phyloP scores from a whole-genome alignment of 805 yeast genomes.

The Trichomonascus vanleenenianus region DNA sequence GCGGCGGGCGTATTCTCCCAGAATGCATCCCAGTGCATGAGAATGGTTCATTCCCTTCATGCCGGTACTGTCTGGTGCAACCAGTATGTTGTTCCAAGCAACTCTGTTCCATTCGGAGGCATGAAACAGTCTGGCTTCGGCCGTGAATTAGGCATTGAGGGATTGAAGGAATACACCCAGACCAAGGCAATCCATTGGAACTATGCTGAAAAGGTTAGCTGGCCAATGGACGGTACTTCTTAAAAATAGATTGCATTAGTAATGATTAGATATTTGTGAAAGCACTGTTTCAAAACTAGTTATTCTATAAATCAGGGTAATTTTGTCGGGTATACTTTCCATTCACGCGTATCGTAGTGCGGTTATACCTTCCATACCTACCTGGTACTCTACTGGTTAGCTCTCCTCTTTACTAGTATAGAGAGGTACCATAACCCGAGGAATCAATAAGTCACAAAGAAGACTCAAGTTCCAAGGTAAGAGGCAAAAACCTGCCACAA shows the following conservation, averaged over 20 bases:
- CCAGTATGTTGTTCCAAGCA: conserved; percentile 55
- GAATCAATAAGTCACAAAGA: too few relatives aligned
- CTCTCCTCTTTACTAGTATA: too few relatives aligned
- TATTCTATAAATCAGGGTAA: too few relatives aligned
- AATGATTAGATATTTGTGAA: too few relatives aligned
- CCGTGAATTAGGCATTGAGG: conserved; percentile 70
- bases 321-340: too few relatives aligned
- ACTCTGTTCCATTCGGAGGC: conserved; percentile 71
- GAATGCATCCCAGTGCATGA: conserved; percentile 56
- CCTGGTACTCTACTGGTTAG: too few relatives aligned
- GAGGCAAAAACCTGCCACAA: too few relatives aligned
- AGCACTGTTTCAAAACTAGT: too few relatives aligned
- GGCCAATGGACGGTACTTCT: conserved; percentile 7
- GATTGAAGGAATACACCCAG: conserved; percentile 61
- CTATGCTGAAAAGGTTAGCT: conserved; percentile 28
- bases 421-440: too few relatives aligned
- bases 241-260: not conserved
- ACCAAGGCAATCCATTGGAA: conserved; percentile 70
- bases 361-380: too few relatives aligned
- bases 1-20: conserved; percentile 72
- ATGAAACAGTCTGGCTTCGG: conserved; percentile 73
- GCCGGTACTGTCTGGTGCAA: conserved; percentile 67
- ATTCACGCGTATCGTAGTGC: too few relatives aligned
- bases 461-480: too few relatives aligned
- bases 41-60: conserved; percentile 47